Conservation (phyloP, 2,329 filamentous ascomycete species). For the Didymella pomorum region DNA sequence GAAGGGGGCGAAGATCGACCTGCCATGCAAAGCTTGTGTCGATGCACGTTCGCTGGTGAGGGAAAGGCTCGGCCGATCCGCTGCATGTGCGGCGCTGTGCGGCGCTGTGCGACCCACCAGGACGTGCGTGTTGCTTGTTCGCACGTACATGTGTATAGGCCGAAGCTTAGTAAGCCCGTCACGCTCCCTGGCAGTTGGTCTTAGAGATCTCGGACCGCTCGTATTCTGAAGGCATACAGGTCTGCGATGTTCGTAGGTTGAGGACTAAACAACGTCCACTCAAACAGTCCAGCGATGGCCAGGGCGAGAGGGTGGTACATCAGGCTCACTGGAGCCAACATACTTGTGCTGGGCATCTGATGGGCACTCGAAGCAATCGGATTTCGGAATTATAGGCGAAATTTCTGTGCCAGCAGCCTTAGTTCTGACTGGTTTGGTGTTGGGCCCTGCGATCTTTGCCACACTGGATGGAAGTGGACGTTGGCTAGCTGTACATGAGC, state of each 20-base stretch:
- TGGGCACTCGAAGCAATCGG: not conserved
- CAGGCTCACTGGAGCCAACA: not conserved
- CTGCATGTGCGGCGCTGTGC: not conserved
- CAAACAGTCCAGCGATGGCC: too few species aligned
- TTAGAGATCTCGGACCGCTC: not conserved
- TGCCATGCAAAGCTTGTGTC: slow-evolving; percentile 1
- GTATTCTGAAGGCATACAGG: not conserved
- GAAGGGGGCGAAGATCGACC: not conserved
- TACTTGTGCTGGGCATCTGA: not conserved
- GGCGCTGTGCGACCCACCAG: slow-evolving; percentile 2
- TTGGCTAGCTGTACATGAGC: not conserved
- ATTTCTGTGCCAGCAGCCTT: not conserved
- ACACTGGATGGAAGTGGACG: not conserved
- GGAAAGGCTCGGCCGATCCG: not conserved
- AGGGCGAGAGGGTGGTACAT: not conserved
- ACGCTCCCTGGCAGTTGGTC: not conserved
- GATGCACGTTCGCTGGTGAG: not conserved
- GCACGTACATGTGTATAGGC: not conserved
- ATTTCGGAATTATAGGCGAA: not conserved
- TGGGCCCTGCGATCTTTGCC: not conserved
- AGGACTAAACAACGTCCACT: not conserved
- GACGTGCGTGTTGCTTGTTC: slow-evolving; percentile 1
- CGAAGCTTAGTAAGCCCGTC: not conserved
- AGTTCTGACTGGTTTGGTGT: not conserved
- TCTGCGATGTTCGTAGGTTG: not conserved